These are phyloP conservation scores for Jackrogersella minutella DNA, from an alignment of 495 filamentous ascomycete genomes.

Conservation along the genomic window DNA sequence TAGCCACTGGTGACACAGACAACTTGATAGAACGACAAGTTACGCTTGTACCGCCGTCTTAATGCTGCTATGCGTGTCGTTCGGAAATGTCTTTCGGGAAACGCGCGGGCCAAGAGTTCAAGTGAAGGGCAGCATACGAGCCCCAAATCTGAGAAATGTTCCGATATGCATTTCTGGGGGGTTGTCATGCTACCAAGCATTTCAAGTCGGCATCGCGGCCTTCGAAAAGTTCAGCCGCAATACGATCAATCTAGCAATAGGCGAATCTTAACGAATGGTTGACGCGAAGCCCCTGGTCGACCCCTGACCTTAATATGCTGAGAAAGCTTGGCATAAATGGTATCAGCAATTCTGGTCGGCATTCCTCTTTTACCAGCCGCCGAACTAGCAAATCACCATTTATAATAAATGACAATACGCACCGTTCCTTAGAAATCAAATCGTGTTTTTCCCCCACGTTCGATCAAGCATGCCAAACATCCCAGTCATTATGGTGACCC, in stretches of 20 bases:
- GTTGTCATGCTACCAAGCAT: constrained; percentile 5
- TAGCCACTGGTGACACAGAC: not conserved
- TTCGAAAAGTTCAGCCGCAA: constrained; percentile 33
- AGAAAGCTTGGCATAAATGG: constrained; percentile 34
- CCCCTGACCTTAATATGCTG: constrained; percentile 21
- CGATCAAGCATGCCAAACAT: constrained; percentile 2
- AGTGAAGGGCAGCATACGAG: not conserved
- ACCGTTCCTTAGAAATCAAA: constrained; percentile 15
- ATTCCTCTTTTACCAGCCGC: constrained; percentile 33
- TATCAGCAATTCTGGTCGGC: constrained; percentile 27
- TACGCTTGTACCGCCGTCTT: not conserved
- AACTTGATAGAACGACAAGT: not conserved
- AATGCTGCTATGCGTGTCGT: not conserved
- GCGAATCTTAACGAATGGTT: constrained; percentile 27
- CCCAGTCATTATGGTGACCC: constrained; percentile 27
- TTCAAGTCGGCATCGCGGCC: constrained; percentile 27
- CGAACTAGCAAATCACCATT: constrained; percentile 15
- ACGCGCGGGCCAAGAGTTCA: constrained; percentile 5
- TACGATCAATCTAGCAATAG: constrained; percentile 30
- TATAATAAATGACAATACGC: constrained; percentile 33
- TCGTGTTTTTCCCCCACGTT: constrained; percentile 4
- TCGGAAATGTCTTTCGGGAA: not conserved
- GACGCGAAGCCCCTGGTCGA: constrained; percentile 1
- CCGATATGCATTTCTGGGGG: not conserved
- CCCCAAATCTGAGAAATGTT: not conserved